Evolutionary conservation across 176 grass and related monocot genomes (phyloP).

Genomic region (Ananas comosus): DNA sequence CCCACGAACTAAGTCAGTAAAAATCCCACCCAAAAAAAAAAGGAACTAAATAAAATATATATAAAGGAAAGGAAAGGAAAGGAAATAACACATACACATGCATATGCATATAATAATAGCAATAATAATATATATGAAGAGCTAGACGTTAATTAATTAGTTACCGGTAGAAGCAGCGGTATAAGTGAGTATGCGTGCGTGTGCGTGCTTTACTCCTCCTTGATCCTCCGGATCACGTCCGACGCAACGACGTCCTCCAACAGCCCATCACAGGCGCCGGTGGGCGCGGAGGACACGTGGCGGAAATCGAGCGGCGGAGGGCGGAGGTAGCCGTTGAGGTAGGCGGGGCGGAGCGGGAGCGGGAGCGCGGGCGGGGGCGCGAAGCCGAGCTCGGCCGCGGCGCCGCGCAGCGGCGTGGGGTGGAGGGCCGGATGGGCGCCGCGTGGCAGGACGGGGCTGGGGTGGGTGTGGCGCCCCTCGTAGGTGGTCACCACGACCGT

Average conservation of each 20-base stretch:
- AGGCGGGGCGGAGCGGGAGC: not conserved
- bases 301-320: not conserved
- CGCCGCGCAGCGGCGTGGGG: not conserved
- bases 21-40: no score
- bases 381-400: not conserved
- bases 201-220: not conserved
- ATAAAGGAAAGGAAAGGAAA: no score
- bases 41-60: no score
- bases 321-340: not conserved
- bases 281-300: not conserved
- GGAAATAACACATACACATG: no score
- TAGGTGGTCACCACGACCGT: slow-evolving; percentile 87
- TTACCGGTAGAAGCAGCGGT: not conserved
- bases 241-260: not conserved
- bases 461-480: slow-evolving; percentile 88
- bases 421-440: not conserved
- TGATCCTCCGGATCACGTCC: not conserved
- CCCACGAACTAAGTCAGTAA: no score
- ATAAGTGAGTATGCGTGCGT: not conserved
- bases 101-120: no score
- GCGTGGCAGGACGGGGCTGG: slow-evolving; percentile 37
- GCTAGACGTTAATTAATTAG: not conserved
- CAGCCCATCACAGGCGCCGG: not conserved
- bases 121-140: not conserved
- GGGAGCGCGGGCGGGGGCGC: not conserved